Conservation (phyloP, 768 basidiomycete species). For the Mycena kentingensis region DNA sequence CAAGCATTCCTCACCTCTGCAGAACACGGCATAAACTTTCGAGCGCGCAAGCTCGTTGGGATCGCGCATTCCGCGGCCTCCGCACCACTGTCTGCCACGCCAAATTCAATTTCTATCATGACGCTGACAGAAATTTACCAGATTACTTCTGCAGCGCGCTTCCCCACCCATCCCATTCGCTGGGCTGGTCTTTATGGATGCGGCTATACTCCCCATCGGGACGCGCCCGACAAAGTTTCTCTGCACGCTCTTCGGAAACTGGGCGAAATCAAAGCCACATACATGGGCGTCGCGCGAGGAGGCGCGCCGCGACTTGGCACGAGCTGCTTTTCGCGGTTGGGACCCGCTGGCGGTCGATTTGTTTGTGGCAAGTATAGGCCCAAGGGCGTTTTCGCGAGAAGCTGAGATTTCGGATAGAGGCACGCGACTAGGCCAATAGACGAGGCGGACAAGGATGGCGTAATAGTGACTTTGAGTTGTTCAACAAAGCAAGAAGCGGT, state of each 20-base stretch:
- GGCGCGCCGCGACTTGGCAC: conserved; percentile 8
- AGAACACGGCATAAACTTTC: conserved; percentile 8
- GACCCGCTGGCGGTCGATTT: conserved; percentile 12
- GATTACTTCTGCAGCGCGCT: conserved; percentile 16
- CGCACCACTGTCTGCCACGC: conserved; percentile 16
- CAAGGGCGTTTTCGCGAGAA: too few relatives aligned
- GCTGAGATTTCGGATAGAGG: conserved; percentile 1
- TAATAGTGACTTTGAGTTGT: conserved; percentile 14
- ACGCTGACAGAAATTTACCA: background rate
- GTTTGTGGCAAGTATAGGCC: conserved; percentile 1
- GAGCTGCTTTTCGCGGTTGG: conserved; percentile 21
- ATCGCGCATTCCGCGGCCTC: conserved; percentile 23
- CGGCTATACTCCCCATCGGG: conserved; percentile 19
- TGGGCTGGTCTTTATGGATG: conserved; percentile 21
- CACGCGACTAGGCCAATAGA: conserved; percentile 15
- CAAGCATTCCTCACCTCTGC: conserved; percentile 9
- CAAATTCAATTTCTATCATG: background rate
- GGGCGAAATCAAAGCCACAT: conserved; percentile 21
- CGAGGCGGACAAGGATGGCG: conserved; percentile 6
- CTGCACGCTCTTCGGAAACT: conserved; percentile 17
- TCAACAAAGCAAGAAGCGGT: conserved; percentile 23
- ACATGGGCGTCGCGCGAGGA: conserved; percentile 15
- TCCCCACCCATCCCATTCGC: conserved; percentile 12
- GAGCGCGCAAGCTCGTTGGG: conserved; percentile 8
- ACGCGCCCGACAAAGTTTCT: conserved; percentile 12